A percentile compares a stretch with the other conserved stretches of the same genome.
Conservation (phyloP, 495 filamentous ascomycete species). For the Penicillium goetzii region DNA sequence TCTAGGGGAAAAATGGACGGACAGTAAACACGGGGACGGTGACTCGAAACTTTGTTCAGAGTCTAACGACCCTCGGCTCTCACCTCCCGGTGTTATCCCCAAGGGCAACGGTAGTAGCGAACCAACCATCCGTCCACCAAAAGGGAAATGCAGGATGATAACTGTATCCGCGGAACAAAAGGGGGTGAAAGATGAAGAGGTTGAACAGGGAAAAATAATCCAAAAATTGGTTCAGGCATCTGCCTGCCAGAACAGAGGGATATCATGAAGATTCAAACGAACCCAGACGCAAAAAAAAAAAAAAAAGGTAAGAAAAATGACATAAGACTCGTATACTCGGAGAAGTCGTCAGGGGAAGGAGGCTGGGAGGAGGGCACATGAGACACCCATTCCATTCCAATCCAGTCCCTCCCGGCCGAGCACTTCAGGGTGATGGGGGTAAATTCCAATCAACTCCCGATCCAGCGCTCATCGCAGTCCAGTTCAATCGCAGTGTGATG, state of each 20-base stretch:
- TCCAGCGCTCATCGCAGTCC: constrained; percentile 11
- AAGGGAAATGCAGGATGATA: neutral
- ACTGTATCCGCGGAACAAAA: neutral
- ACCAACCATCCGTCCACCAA: neutral
- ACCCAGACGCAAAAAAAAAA: constrained; percentile 35
- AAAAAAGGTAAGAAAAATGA: constrained; percentile 13
- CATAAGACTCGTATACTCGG: constrained; percentile 39
- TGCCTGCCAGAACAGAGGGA: constrained; percentile 37
- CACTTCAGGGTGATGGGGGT: constrained; percentile 10
- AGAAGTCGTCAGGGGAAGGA: constrained; percentile 32
- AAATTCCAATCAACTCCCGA: constrained; percentile 2
- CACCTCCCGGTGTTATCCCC: neutral
- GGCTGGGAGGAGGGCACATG: neutral
- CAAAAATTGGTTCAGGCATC: constrained; percentile 20
- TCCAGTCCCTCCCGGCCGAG: constrained; percentile 17
- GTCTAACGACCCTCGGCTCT: neutral
- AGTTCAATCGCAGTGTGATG: neutral
- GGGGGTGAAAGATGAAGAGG: constrained; percentile 5
- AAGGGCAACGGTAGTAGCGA: neutral
- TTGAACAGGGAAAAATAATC: constrained; percentile 1
- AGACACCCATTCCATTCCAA: constrained; percentile 3
- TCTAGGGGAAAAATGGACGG: constrained; percentile 2
- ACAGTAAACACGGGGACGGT: constrained; percentile 16
- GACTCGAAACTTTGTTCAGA: constrained; percentile 7
- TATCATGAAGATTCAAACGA: constrained; percentile 38